Base-by-base conservation (phyloP, 2,329 filamentous ascomycete species). In the Exserohilum turcica region DNA sequence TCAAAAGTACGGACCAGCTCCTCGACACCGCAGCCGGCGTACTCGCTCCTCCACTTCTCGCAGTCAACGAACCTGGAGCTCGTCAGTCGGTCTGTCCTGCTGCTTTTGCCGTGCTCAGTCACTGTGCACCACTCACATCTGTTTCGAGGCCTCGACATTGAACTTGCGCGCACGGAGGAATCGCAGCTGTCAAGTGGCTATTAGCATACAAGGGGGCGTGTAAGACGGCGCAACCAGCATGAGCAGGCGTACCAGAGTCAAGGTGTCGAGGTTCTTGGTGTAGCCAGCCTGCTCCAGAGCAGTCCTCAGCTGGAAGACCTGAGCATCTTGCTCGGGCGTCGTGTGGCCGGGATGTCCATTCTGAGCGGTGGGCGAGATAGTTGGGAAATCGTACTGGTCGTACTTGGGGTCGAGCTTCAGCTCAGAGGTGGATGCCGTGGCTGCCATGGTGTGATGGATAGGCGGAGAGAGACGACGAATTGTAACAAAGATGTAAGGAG, bases 151-250 rank as follows among this genome's bases (percentile, higher is more conserved):
- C 66, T 88, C 82, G 57, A 96, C 90, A 76, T 96, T 89, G 76
- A 97, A 99, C 82, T 97, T 97, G 73, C 94, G 86, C 51, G 94
- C 94, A 74, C 94, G 86, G 70, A 99, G 82, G 79, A 96, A 97
- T 73, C 92, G 88, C 73, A 97, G 81, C 87, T 92, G 64, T 50
- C 65, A 31, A 52, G 55, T 48, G 52, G 47, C 66, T 64, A 70
- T 66, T 64, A 70, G 68, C 56, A 18, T 21, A 24, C 7, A 28
- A 43, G 31, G 21, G 21, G 37, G 57, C 28, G 37, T 21, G 7
- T 40, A 19, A 33, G 32, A n/a, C n/a, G 31, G 28, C n/a, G 29
- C 15, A 8, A n/a, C 27, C 10, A 13, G 45, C 15, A 7, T 13
- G 15, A 28, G 42, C 10, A 18, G 24, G 43, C 86, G 54, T 82